Conservation (phyloP, 31 red algal genomes). For the Odonthalia washingtoniensis region DNA sequence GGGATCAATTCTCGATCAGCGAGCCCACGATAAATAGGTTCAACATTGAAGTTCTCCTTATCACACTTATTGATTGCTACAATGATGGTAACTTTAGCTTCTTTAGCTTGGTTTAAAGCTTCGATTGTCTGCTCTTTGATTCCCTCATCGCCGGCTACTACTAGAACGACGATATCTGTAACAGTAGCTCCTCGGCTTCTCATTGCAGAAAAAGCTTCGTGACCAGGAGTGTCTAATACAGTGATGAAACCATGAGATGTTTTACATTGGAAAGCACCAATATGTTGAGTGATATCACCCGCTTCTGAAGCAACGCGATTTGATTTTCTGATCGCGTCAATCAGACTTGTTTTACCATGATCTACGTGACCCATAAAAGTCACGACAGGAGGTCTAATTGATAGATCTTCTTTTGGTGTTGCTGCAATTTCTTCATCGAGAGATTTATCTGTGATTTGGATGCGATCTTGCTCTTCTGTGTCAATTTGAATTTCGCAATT, state of each 20-base stretch:
- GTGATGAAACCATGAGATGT: slow-evolving; percentile 36
- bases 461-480: not conserved
- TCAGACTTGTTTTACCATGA: slow-evolving; percentile 79
- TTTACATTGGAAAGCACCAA: slow-evolving; percentile 74
- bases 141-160: slow-evolving; percentile 89
- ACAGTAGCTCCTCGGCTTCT: slow-evolving; percentile 69
- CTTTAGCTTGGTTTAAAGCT: slow-evolving; percentile 69
- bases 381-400: slow-evolving; percentile 65
- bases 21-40: not conserved
- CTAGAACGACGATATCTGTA: slow-evolving; percentile 80
- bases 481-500: slow-evolving; percentile 5
- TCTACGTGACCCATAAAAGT: slow-evolving; percentile 87
- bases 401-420: slow-evolving; percentile 11
- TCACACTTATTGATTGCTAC: slow-evolving; percentile 89
- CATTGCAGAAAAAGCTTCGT: slow-evolving; percentile 83
- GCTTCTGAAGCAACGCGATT: slow-evolving; percentile 45
- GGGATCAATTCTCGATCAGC: slow-evolving; percentile 12
- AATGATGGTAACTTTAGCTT: slow-evolving; percentile 73
- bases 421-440: slow-evolving; percentile 8
- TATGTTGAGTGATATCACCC: slow-evolving; percentile 80
- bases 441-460: not conserved
- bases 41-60: slow-evolving; percentile 16
- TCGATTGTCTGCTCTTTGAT: slow-evolving; percentile 83
- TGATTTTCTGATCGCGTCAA: slow-evolving; percentile 66
- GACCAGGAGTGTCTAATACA: slow-evolving; percentile 83